These are phyloP conservation scores for Paxillus rubicundulus DNA, from an alignment of 768 basidiomycete species.

Conservation along the genomic window DNA sequence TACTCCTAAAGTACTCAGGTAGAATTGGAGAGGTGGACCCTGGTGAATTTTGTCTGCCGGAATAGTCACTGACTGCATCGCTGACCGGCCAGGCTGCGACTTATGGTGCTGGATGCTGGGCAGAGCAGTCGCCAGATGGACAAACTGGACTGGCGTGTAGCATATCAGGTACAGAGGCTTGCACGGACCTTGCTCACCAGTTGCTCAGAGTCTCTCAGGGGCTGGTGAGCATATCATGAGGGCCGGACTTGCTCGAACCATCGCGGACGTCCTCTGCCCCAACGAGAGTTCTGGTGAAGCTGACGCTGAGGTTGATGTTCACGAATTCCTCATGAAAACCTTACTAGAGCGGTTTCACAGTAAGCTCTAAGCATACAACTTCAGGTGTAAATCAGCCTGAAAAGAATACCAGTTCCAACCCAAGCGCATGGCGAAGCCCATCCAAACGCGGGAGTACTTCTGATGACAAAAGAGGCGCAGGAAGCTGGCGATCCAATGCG, in stretches of 20 bases:
- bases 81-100: slow-evolving; percentile 52
- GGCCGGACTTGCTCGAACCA: slow-evolving; percentile 48
- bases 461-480: slow-evolving; percentile 51
- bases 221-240: slow-evolving; percentile 72
- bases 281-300: slow-evolving; percentile 12
- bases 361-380: slow-evolving; percentile 28
- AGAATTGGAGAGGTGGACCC: slow-evolving; percentile 66
- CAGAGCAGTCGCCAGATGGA: slow-evolving; percentile 34
- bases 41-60: neutral
- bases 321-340: slow-evolving; percentile 46
- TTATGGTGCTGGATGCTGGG: slow-evolving; percentile 80
- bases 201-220: slow-evolving; percentile 38
- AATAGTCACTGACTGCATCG: neutral
- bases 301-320: slow-evolving; percentile 46
- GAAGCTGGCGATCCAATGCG: slow-evolving; percentile 25
- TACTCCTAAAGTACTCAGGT: slow-evolving; percentile 74
- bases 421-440: slow-evolving; percentile 38
- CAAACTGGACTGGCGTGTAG: slow-evolving; percentile 58
- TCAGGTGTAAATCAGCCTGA: neutral
- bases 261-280: slow-evolving; percentile 46
- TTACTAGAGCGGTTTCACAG: slow-evolving; percentile 52
- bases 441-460: slow-evolving; percentile 60
- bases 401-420: slow-evolving; percentile 32
- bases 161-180: slow-evolving; percentile 45
- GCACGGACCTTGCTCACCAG: neutral